Evolutionary conservation across 2,329 filamentous ascomycete genomes (phyloP).

Genomic region (Colletotrichum eleusines): DNA sequence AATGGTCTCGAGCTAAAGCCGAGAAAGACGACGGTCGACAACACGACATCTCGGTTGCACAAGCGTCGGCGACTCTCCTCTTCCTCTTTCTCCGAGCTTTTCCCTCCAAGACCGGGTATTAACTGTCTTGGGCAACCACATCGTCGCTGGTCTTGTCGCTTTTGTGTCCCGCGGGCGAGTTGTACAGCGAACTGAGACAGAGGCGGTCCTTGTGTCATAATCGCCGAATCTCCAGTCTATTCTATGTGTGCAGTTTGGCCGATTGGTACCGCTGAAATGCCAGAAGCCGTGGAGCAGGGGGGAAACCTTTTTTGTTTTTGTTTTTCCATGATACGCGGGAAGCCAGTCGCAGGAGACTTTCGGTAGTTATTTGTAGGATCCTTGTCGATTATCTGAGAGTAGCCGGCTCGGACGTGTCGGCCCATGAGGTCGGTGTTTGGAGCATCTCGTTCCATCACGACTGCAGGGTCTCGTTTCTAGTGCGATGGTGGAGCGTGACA

Average conservation of each 20-base stretch:
- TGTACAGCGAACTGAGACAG: not conserved
- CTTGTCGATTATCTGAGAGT: not conserved
- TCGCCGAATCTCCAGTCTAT: not conserved
- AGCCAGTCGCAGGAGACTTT: too few relatives aligned
- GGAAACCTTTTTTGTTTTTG: too few relatives aligned
- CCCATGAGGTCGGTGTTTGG: not conserved
- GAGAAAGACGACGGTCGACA: not conserved
- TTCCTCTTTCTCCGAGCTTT: not conserved
- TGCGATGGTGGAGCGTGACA: not conserved
- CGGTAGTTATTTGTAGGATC: not conserved
- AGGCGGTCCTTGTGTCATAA: too few relatives aligned
- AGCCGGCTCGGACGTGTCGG: not conserved
- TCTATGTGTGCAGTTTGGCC: not conserved
- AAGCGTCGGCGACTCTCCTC: not conserved
- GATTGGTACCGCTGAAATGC: not conserved
- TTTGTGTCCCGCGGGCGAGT: not conserved
- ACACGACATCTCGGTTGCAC: too few relatives aligned
- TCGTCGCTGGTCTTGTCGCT: not conserved
- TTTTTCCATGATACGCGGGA: too few relatives aligned
- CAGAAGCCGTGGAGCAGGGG: not conserved
- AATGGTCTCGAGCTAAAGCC: too few relatives aligned
- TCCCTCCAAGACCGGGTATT: not conserved
- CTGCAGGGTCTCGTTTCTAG: too few relatives aligned
- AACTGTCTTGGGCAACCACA: not conserved
- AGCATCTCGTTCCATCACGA: not conserved